These are phyloP conservation scores for Penicillium ochrochloron DNA, from an alignment of 495 filamentous ascomycete species.

Conservation along the genomic window DNA sequence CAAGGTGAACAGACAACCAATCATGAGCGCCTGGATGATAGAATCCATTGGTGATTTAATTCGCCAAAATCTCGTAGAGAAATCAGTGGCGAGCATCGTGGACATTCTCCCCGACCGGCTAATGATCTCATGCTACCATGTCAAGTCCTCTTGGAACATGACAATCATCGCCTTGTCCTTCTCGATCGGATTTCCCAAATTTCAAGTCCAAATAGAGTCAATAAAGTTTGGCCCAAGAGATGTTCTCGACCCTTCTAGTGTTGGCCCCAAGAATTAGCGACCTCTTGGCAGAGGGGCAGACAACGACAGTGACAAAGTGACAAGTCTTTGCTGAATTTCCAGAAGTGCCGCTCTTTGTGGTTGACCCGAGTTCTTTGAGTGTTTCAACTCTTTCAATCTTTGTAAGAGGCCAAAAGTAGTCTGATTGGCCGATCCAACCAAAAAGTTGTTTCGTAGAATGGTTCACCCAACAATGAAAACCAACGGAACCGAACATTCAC, in stretches of 20 bases:
- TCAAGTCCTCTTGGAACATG: background rate
- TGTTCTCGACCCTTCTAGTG: slow-evolving; percentile 5
- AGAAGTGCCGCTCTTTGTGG: background rate
- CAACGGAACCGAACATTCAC: background rate
- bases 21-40: background rate
- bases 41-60: background rate
- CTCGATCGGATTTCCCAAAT: background rate
- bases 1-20: background rate
- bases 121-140: background rate
- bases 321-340: background rate
- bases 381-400: background rate
- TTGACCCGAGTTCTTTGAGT: background rate
- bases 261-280: background rate
- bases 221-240: background rate
- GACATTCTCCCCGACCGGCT: background rate
- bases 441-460: background rate
- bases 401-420: slow-evolving; percentile 2
- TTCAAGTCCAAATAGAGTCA: background rate
- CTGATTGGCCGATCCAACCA: slow-evolving; percentile 19
- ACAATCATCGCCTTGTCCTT: background rate
- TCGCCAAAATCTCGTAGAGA: background rate
- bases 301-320: background rate
- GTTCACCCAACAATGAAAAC: slow-evolving; percentile 1
- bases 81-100: background rate
- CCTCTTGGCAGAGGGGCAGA: slow-evolving; percentile 6